A percentile compares a stretch with the other conserved stretches of the same genome.
Evolutionary conservation across 164 flowering plant genomes (phyloP).

Genomic region (Sedum album): DNA sequence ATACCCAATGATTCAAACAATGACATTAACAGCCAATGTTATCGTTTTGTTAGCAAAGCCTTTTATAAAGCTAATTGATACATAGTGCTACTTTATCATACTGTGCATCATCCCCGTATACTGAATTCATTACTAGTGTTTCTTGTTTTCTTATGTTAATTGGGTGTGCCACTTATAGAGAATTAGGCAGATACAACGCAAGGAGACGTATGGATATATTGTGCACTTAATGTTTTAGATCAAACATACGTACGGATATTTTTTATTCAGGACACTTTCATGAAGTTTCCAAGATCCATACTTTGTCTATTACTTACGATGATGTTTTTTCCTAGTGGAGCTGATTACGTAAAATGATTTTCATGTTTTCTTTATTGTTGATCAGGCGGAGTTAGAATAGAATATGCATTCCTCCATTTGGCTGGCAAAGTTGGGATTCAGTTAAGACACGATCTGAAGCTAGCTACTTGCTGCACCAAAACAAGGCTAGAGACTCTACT

Average conservation of each 20-base stretch:
- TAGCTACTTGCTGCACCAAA: not conserved
- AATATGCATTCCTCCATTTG: not conserved
- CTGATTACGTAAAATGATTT: not conserved
- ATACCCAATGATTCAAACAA: not conserved
- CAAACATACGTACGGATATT: not conserved
- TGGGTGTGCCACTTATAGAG: not conserved
- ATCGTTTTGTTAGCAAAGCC: not conserved
- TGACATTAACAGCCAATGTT: not conserved
- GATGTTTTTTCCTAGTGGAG: not conserved
- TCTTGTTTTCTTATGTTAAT: conserved; percentile 3
- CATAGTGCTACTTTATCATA: not conserved
- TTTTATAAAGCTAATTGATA: not conserved
- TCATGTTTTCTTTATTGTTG: not conserved
- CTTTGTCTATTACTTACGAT: not conserved
- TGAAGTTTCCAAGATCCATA: not conserved
- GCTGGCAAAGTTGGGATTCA: not conserved
- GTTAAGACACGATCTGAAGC: no score
- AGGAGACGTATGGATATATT: not conserved
- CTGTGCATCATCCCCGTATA: not conserved
- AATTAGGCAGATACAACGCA: not conserved
- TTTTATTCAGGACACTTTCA: not conserved
- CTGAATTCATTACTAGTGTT: not conserved
- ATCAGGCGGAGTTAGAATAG: not conserved
- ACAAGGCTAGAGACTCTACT: not conserved
- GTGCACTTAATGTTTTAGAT: not conserved